These are phyloP conservation scores for Aureobasidium sp. DNA, from an alignment of 2,329 filamentous ascomycete species.

Conservation along the genomic window DNA sequence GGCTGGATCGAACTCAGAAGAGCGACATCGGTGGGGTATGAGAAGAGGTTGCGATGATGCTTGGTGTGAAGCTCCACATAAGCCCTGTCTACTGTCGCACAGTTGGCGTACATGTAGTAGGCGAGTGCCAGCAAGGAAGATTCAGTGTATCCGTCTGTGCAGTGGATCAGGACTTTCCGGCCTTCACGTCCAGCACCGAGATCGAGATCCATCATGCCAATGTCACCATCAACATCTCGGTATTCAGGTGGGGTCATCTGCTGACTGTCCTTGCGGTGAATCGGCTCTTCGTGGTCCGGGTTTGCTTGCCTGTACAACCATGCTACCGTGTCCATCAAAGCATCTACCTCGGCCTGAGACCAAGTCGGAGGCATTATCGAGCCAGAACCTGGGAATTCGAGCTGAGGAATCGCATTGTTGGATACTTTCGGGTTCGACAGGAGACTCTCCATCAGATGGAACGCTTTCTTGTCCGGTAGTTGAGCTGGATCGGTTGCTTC, in stretches of 20 bases:
- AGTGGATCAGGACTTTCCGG: conserved; percentile 79
- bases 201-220: conserved; percentile 40
- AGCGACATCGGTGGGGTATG: conserved; percentile 82
- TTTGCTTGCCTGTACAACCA: conserved; percentile 85
- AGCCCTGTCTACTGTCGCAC: conserved; percentile 68
- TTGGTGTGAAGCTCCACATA: conserved; percentile 79
- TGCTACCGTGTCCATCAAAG: conserved; percentile 74
- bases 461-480: conserved; percentile 58
- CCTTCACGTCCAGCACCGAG: conserved; percentile 29
- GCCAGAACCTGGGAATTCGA: conserved; percentile 92
- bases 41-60: conserved; percentile 87
- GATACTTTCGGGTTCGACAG: conserved; percentile 20
- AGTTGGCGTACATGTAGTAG: conserved; percentile 89
- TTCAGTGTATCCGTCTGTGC: conserved; percentile 92
- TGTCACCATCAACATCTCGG: conserved; percentile 47
- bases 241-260: conserved; percentile 25
- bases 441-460: conserved; percentile 56
- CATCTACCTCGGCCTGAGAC: conserved; percentile 74
- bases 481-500: conserved; percentile 82
- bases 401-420: conserved; percentile 43
- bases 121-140: conserved; percentile 80
- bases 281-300: conserved; percentile 17
- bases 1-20: conserved; percentile 70
- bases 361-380: conserved; percentile 79
- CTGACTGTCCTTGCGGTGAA: conserved; percentile 36